phyloP scores from a whole-genome alignment of 176 grass and related monocot genomes.

The Paspalum vaginatum region DNA sequence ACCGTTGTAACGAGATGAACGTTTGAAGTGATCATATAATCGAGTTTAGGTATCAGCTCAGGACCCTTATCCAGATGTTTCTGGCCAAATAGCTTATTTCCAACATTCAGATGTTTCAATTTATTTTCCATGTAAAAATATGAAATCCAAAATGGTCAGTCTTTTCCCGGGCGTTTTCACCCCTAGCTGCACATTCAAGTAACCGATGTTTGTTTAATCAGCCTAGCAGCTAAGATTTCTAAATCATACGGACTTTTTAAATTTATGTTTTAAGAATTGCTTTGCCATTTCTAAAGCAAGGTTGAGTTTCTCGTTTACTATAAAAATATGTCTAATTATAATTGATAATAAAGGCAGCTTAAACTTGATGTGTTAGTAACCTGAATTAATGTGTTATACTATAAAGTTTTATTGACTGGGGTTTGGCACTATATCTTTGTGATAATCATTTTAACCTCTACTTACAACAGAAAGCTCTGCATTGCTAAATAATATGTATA shows the following conservation, averaged over 20 bases:
- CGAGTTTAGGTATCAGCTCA: too few relatives aligned
- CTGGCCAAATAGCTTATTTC: too few relatives aligned
- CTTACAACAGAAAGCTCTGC: neutral
- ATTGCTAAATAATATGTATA: conserved; percentile 1
- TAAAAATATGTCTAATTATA: neutral
- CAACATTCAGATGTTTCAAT: too few relatives aligned
- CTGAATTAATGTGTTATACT: conserved; percentile 7
- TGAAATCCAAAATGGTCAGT: too few relatives aligned
- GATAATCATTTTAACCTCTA: conserved; percentile 5
- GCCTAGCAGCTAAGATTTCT: neutral
- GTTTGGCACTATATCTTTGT: neutral
- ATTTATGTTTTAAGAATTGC: neutral
- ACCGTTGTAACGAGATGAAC: too few relatives aligned
- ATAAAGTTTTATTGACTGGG: neutral
- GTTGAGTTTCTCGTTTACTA: neutral
- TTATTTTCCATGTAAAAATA: too few relatives aligned
- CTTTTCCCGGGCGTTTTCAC: too few relatives aligned
- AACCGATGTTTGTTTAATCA: neutral
- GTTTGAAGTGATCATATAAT: too few relatives aligned
- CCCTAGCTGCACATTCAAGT: neutral
- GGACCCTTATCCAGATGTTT: too few relatives aligned
- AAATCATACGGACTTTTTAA: neutral
- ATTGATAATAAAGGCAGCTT: neutral
- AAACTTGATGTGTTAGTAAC: conserved; percentile 13
- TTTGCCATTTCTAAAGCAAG: neutral